Percentiles rank a stretch among this genome's conserved stretches.
Evolutionary conservation across 129 eudicot genomes (phyloP).

Genomic region (Tanacetum coccineum): DNA sequence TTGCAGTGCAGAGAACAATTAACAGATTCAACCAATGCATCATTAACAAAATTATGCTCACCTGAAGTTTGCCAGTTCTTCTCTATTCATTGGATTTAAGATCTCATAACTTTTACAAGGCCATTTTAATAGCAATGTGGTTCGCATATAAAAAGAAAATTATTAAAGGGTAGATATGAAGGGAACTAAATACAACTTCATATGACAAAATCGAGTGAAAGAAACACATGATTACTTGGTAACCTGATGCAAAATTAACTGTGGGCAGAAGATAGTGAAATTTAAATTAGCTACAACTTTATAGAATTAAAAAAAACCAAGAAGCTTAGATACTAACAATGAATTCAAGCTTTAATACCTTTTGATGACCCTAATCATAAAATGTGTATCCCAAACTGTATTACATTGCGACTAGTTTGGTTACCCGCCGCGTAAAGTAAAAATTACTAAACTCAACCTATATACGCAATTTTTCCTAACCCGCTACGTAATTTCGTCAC

Average conservation of each 20-base stretch:
- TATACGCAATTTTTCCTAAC: no score
- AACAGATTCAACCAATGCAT: slow-evolving; percentile 4
- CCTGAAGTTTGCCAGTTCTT: slow-evolving; percentile 98
- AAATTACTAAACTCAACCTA: no score
- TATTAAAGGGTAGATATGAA: background rate
- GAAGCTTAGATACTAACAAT: background rate
- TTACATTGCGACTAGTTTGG: no score
- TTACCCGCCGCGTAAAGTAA: no score
- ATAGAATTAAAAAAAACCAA: background rate
- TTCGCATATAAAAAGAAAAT: slow-evolving; percentile 30
- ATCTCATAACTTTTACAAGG: slow-evolving; percentile 77
- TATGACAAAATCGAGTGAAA: slow-evolving; percentile 1
- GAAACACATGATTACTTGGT: background rate
- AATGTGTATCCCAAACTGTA: background rate
- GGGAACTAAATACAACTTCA: background rate
- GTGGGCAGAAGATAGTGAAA: slow-evolving; percentile 9
- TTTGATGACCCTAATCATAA: background rate
- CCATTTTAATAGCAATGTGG: slow-evolving; percentile 82
- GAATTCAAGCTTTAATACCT: background rate
- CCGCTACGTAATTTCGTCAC: no score
- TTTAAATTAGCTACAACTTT: background rate
- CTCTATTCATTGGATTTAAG: slow-evolving; percentile 61
- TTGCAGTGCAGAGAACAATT: slow-evolving; percentile 1
- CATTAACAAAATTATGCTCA: slow-evolving; percentile 26
- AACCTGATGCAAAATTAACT: background rate